Percentiles rank a stretch among this genome's conserved stretches.
phyloP scores from a whole-genome alignment of 2,329 filamentous ascomycete genomes.

The Monosporascus cannonballus region DNA sequence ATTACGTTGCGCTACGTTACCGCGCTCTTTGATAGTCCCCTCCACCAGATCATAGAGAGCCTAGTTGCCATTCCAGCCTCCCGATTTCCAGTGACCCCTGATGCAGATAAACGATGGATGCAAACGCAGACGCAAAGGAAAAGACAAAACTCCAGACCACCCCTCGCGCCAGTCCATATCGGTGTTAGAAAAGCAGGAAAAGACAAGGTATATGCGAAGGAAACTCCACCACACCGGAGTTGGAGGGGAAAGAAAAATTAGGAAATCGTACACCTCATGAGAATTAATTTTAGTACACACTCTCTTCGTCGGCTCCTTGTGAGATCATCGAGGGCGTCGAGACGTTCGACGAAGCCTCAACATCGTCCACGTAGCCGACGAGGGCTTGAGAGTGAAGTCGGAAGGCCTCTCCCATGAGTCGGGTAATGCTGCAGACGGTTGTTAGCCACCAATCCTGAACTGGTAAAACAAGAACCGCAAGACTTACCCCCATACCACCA shows the following conservation, averaged over 20 bases:
- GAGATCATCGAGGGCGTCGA: slow-evolving; percentile 68
- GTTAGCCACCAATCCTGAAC: slow-evolving; percentile 37
- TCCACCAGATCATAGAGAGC: slow-evolving; percentile 25
- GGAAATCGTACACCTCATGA: slow-evolving; percentile 47
- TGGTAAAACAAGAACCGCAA: not conserved
- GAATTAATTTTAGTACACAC: slow-evolving; percentile 57
- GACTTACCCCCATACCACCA: slow-evolving; percentile 98
- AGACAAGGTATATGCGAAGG: slow-evolving; percentile 41
- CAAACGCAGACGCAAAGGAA: slow-evolving; percentile 23
- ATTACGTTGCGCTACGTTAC: slow-evolving; percentile 27
- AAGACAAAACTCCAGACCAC: slow-evolving; percentile 22
- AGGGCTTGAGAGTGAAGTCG: slow-evolving; percentile 93
- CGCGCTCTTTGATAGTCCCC: slow-evolving; percentile 19
- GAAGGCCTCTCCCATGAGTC: slow-evolving; percentile 97
- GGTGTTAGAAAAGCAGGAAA: slow-evolving; percentile 24
- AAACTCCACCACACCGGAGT: slow-evolving; percentile 27
- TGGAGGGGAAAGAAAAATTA: slow-evolving; percentile 30
- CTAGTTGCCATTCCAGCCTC: slow-evolving; percentile 24
- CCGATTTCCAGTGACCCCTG: slow-evolving; percentile 26
- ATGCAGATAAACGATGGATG: slow-evolving; percentile 27
- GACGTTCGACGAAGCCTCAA: slow-evolving; percentile 61
- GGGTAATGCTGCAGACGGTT: slow-evolving; percentile 61
- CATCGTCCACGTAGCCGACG: slow-evolving; percentile 86
- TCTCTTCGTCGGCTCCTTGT: slow-evolving; percentile 64
- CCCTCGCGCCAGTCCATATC: slow-evolving; percentile 24